A percentile compares a stretch with the other conserved stretches of the same genome.
These are phyloP conservation scores for Wickerhamiella brachini DNA, from an alignment of 805 yeast species.

Conservation along the genomic window DNA sequence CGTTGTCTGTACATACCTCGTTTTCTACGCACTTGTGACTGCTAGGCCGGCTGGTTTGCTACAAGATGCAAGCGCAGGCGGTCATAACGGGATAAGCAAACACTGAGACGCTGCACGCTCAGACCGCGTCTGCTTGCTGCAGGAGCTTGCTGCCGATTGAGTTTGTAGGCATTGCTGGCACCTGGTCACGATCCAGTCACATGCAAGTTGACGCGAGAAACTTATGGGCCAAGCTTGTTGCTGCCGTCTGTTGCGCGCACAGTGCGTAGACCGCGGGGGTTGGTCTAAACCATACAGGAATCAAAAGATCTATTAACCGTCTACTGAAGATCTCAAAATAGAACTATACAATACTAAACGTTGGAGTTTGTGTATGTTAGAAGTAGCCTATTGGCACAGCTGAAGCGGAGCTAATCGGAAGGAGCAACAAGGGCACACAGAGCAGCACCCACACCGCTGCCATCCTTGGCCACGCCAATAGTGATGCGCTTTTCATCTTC, in stretches of 20 bases:
- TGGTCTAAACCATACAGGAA: too few species aligned
- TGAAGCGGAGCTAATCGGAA: too few species aligned
- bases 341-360: too few species aligned
- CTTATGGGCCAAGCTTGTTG: too few species aligned
- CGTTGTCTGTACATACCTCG: neutral
- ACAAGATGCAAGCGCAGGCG: neutral
- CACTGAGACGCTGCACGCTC: too few species aligned
- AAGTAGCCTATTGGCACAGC: neutral
- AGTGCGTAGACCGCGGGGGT: too few species aligned
- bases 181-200: neutral
- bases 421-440: constrained; percentile 54
- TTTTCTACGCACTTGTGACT: neutral
- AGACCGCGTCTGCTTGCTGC: neutral
- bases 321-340: too few species aligned
- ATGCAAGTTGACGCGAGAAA: too few species aligned
- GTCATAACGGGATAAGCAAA: neutral
- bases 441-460: constrained; percentile 96
- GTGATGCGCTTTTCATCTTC: constrained; percentile 62
- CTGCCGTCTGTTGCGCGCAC: too few species aligned
- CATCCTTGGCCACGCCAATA: constrained; percentile 79
- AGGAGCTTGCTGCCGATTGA: neutral
- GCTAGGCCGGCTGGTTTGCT: neutral
- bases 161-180: too few species aligned
- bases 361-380: too few species aligned
- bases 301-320: too few species aligned